Percentiles rank a stretch among this genome's conserved stretches.
These are phyloP conservation scores for Byssothecium circinans DNA, from an alignment of 2,329 filamentous ascomycete genomes.

Conservation along the genomic window DNA sequence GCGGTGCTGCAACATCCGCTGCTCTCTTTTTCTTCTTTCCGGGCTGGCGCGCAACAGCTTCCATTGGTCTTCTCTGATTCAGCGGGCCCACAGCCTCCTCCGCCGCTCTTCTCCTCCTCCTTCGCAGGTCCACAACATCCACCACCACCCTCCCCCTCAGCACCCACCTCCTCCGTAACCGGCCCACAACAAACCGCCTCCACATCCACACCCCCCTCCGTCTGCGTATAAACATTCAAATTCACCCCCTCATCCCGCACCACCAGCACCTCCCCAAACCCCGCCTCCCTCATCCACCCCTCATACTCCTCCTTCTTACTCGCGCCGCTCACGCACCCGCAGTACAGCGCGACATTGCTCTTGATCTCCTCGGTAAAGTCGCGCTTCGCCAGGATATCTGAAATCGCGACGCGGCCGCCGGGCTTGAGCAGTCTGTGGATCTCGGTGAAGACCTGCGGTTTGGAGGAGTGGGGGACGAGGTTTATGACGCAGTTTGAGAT, in stretches of 20 bases:
- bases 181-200: constrained; percentile 6
- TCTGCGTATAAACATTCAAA: constrained; percentile 18
- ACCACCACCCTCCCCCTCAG: not conserved
- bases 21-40: not conserved
- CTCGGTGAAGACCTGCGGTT: constrained; percentile 53
- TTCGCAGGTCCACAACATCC: constrained; percentile 4
- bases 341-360: constrained; percentile 56
- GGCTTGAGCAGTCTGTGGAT: constrained; percentile 61
- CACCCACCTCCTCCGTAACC: not conserved
- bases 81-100: too few species aligned
- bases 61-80: not conserved
- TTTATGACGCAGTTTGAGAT: constrained; percentile 61
- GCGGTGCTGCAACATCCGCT: constrained; percentile 11
- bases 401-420: constrained; percentile 61
- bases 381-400: constrained; percentile 60
- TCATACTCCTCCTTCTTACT: constrained; percentile 57
- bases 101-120: not conserved
- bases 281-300: constrained; percentile 52
- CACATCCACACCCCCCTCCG: not conserved
- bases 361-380: constrained; percentile 53
- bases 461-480: constrained; percentile 26
- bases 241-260: constrained; percentile 14
- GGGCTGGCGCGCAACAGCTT: not conserved
- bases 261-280: constrained; percentile 28
- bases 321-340: constrained; percentile 63